Conservation (phyloP, 2,329 filamentous ascomycete genomes). For the Nemania abortiva region DNA sequence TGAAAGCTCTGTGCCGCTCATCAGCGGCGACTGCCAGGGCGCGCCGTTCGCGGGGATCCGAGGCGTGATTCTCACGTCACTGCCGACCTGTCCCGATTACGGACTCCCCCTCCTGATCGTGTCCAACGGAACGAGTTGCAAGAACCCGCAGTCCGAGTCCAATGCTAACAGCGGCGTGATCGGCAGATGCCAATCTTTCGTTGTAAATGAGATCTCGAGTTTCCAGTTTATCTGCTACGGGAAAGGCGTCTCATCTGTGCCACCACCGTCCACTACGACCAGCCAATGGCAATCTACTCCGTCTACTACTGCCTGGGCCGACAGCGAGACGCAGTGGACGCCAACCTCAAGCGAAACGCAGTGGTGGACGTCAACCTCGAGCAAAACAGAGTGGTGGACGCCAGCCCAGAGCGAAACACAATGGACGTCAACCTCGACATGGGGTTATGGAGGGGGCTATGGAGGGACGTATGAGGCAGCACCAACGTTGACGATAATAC, state of each 20-base stretch:
- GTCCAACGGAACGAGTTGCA: constrained; percentile 17
- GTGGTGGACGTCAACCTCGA: neutral
- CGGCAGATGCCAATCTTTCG: constrained; percentile 18
- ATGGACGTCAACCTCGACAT: constrained; percentile 3
- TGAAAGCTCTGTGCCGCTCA: constrained; percentile 15
- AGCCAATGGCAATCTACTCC: constrained; percentile 15
- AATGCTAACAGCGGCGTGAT: constrained; percentile 14
- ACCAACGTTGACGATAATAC: constrained; percentile 14
- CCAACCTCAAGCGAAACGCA: neutral
- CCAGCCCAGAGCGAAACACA: no score
- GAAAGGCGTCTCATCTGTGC: constrained; percentile 18
- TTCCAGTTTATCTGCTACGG: constrained; percentile 24
- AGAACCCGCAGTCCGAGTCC: constrained; percentile 20
- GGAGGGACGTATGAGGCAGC: constrained; percentile 7
- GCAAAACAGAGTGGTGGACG: no score
- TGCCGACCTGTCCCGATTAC: constrained; percentile 20
- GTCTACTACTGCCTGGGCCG: constrained; percentile 8
- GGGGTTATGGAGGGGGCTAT: neutral
- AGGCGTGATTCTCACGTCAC: constrained; percentile 14
- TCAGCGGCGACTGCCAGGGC: constrained; percentile 20
- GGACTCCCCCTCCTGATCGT: constrained; percentile 18
- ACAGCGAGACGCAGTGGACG: constrained; percentile 10
- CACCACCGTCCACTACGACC: constrained; percentile 18
- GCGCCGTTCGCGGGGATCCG: constrained; percentile 14
- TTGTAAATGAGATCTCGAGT: constrained; percentile 17